Percentiles rank a stretch among this genome's conserved stretches.
Evolutionary conservation across 768 basidiomycete genomes (phyloP).

Genomic region (Mycena alexandri): DNA sequence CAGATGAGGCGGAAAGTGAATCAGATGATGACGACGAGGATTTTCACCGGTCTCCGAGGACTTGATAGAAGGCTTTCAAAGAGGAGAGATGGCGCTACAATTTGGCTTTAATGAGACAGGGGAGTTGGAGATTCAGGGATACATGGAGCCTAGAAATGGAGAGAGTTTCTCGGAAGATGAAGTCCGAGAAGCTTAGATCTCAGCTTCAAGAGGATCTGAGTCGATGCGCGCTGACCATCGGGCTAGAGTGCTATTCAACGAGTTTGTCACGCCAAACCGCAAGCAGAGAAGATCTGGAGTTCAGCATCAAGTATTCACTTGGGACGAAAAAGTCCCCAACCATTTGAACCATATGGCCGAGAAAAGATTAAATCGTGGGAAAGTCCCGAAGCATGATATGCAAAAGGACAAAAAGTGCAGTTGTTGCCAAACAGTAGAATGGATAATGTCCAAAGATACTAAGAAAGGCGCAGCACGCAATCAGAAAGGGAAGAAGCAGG

Average conservation of each 20-base stretch:
- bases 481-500: too few species aligned
- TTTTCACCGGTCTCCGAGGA: background rate
- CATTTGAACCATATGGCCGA: too few species aligned
- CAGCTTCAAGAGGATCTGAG: background rate
- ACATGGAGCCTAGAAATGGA: background rate
- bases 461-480: too few species aligned
- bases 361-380: background rate
- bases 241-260: background rate
- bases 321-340: background rate
- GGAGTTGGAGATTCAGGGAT: slow-evolving; percentile 18
- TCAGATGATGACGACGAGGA: background rate
- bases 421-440: too few species aligned
- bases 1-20: background rate
- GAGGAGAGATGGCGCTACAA: background rate
- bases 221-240: background rate
- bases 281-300: background rate
- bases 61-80: background rate
- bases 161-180: background rate
- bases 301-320: background rate
- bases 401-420: background rate
- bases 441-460: too few species aligned
- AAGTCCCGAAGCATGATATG: background rate
- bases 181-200: background rate
- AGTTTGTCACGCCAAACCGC: background rate
- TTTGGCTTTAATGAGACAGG: background rate